Evolutionary conservation across 208 protist genomes (phyloP).

Genomic region (Lotmaria passim): DNA sequence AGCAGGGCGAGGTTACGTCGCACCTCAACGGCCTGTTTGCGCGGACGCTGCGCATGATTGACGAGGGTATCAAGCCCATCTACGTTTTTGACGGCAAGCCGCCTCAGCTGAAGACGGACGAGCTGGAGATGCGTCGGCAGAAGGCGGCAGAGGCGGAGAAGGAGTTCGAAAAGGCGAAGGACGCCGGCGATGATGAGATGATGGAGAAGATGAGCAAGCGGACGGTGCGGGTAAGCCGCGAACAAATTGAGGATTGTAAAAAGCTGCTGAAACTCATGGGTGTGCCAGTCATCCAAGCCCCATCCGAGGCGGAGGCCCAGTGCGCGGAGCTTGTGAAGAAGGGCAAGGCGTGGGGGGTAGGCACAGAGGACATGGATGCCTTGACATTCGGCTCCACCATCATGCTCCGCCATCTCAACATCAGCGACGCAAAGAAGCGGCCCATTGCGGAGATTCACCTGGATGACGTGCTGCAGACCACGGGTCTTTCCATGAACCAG

Average conservation of each 20-base stretch:
- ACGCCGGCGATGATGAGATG: slow-evolving; percentile 88
- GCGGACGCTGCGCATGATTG: slow-evolving; percentile 98
- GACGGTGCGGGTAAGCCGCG: slow-evolving; percentile 92
- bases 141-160: slow-evolving; percentile 93
- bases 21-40: slow-evolving; percentile 98
- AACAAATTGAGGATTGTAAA: slow-evolving; percentile 99
- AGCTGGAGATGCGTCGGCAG: slow-evolving; percentile 93
- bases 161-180: slow-evolving; percentile 90
- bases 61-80: slow-evolving; percentile 98
- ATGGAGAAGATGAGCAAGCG: slow-evolving; percentile 96
- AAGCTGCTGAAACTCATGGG: slow-evolving; percentile 98
- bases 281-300: slow-evolving; percentile 97
- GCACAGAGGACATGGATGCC: slow-evolving; percentile 99
- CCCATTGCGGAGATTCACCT: slow-evolving; percentile 96
- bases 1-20: slow-evolving; percentile 96
- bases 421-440: slow-evolving; percentile 95
- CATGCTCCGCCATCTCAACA: slow-evolving; percentile 97
- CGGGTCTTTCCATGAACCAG: slow-evolving; percentile 92
- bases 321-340: slow-evolving; percentile 97
- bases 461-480: slow-evolving; percentile 73
- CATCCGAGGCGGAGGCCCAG: slow-evolving; percentile 98
- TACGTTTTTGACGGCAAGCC: slow-evolving; percentile 99
- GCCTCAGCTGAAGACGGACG: slow-evolving; percentile 95
- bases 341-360: slow-evolving; percentile 97
- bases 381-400: slow-evolving; percentile 97